phyloP scores from a whole-genome alignment of 371 early-diverging fungal genomes.

The Mortierella sp. region DNA sequence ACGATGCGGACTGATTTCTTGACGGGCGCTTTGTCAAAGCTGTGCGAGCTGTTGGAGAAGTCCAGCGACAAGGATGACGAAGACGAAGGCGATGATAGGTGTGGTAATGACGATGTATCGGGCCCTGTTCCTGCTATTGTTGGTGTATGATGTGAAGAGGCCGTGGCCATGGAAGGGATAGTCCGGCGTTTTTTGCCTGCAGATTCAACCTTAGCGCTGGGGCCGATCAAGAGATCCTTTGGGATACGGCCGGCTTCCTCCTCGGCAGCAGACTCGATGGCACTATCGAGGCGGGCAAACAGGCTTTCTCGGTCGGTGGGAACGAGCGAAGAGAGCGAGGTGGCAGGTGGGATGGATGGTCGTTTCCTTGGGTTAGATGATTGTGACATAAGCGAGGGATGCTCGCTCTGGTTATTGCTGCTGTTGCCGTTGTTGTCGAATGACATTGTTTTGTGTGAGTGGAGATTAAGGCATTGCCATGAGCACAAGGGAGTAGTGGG shows the following conservation, averaged over 20 bases:
- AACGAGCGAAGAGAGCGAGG: conserved; percentile 1
- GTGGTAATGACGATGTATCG: background rate
- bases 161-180: background rate
- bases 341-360: background rate
- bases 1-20: background rate
- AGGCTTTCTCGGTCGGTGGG: conserved; percentile 10
- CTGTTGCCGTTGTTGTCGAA: background rate
- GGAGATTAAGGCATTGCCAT: background rate
- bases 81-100: background rate
- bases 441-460: background rate
- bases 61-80: background rate
- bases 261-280: conserved; percentile 22
- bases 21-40: background rate
- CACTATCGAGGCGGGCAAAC: conserved; percentile 20
- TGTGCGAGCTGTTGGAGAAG: background rate
- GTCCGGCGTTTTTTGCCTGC: conserved; percentile 29
- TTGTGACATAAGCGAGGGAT: background rate
- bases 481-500: background rate
- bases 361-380: background rate
- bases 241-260: conserved; percentile 31
- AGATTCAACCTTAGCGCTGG: conserved; percentile 22
- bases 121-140: background rate
- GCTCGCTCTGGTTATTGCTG: background rate
- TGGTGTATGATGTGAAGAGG: background rate
- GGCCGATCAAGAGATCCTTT: conserved; percentile 23